Base-by-base conservation (phyloP, 768 basidiomycete species). In the Boletus pseudo-olivaceus region DNA sequence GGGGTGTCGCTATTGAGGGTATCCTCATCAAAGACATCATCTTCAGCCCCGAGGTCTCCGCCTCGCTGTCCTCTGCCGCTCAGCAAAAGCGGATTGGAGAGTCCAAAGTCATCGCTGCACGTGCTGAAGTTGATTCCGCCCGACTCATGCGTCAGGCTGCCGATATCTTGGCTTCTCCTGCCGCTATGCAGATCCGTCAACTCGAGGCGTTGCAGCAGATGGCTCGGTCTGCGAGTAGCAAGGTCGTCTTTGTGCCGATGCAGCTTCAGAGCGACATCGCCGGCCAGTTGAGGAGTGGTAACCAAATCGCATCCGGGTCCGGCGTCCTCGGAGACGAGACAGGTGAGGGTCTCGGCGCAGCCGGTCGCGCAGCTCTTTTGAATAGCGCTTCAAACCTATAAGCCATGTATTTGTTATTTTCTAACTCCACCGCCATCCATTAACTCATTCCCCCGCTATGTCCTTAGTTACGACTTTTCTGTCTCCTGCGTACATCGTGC, bases 21-120 rank as follows among this genome's bases (percentile, higher is more conserved):
- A 95, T 98, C 74, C 84, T 97, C 68, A 90, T 92, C 77, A 92
- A 92, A 75, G 91, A 93, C 70, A 92, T 94, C 73, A 88, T 94
- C 73, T 97, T 98, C 80, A 88, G 87, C 50, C 57, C 88, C 45
- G 96, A 98, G 55, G 83, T 99, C 17, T 85, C 93, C 49, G 87
- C 92, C 9, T 92, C 91, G 17, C 80, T 99, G 46, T 96, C 93
- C 12, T 90, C 88, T 59, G 96, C 96, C 35, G 96, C 96, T 19
- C 95, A 97, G 67, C 93, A 96, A 74, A 97, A 97, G 82, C 83
- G 96, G 56, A 85, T 98, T 55, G 96, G 94, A 73, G 96, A 98
- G 75, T 86, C 85, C 66, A 98, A 98, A 74, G 91, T 96, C 68
- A 96, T 97, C 63, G 92, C 93, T 49, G 94, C 93, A 1, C 84